Evolutionary conservation across 768 basidiomycete genomes (phyloP).

Genomic region (Crepidotus variabilis): DNA sequence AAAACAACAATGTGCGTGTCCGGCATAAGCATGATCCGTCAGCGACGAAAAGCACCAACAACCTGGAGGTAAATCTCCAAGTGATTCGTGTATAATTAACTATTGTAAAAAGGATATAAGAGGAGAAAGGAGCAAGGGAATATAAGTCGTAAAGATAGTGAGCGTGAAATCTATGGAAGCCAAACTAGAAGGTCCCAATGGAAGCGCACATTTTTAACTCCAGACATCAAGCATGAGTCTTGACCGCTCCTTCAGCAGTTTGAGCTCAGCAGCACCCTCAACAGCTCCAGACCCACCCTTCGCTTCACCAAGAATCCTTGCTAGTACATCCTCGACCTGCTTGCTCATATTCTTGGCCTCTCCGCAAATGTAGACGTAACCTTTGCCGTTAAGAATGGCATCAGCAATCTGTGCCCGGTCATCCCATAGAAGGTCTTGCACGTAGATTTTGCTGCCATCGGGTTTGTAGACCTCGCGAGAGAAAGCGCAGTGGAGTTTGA

Average conservation of each 20-base stretch:
- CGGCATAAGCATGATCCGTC: background rate
- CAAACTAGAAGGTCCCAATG: background rate
- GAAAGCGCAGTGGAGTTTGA: slow-evolving; percentile 85
- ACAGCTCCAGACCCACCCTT: slow-evolving; percentile 88
- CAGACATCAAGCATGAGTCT: slow-evolving; percentile 86
- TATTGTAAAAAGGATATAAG: no score
- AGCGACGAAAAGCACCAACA: no score
- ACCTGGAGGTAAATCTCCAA: no score
- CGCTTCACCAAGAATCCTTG: slow-evolving; percentile 82
- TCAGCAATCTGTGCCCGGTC: slow-evolving; percentile 80
- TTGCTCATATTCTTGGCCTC: slow-evolving; percentile 97
- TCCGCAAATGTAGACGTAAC: slow-evolving; percentile 96
- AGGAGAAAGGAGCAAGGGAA: no score
- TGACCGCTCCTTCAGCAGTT: slow-evolving; percentile 92
- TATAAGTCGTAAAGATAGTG: no score
- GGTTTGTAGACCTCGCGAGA: slow-evolving; percentile 89
- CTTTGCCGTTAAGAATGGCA: slow-evolving; percentile 90
- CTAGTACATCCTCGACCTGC: slow-evolving; percentile 87
- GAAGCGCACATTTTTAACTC: slow-evolving; percentile 46
- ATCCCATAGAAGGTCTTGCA: slow-evolving; percentile 96
- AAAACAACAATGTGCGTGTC: no score
- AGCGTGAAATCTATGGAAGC: no score
- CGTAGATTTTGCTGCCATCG: slow-evolving; percentile 95
- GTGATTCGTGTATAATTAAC: no score
- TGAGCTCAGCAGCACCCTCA: slow-evolving; percentile 89